These are phyloP conservation scores for Cordyceps javanica DNA, from an alignment of 2,329 filamentous ascomycete genomes.

Conservation along the genomic window DNA sequence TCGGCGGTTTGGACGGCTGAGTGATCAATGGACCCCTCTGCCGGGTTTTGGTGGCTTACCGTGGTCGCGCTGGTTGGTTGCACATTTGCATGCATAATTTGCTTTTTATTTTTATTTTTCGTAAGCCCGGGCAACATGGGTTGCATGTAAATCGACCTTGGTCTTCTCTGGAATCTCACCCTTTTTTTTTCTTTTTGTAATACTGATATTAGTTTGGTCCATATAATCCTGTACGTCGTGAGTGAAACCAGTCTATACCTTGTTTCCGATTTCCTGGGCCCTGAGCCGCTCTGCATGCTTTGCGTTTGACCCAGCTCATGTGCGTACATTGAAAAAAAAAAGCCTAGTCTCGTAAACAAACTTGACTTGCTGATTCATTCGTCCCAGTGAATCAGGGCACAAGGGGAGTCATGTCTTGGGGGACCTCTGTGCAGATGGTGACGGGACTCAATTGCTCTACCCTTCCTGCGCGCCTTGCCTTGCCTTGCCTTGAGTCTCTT, in stretches of 20 bases:
- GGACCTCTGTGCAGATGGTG: not conserved
- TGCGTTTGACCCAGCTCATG: conserved; percentile 2
- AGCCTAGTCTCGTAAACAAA: too few species aligned
- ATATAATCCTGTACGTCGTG: not conserved
- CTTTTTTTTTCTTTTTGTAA: not conserved
- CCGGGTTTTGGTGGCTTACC: not conserved
- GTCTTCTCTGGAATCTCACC: not conserved
- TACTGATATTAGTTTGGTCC: too few species aligned
- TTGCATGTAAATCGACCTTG: not conserved
- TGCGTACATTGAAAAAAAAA: not conserved
- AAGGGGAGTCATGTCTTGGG: not conserved
- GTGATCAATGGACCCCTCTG: not conserved
- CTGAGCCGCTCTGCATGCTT: conserved; percentile 1
- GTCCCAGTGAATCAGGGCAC: not conserved
- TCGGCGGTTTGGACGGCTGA: not conserved
- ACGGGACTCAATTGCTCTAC: not conserved
- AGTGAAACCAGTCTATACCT: conserved; percentile 1
- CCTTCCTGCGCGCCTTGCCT: too few species aligned
- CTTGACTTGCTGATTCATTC: not conserved
- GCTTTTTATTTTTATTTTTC: not conserved
- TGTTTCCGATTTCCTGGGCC: conserved; percentile 6
- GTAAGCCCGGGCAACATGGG: not conserved
- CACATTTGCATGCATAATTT: not conserved
- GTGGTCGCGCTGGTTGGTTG: not conserved
- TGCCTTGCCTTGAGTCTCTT: not conserved